These are phyloP conservation scores for Tricholoma hemisulphureum DNA, from an alignment of 768 basidiomycete species.

Conservation along the genomic window DNA sequence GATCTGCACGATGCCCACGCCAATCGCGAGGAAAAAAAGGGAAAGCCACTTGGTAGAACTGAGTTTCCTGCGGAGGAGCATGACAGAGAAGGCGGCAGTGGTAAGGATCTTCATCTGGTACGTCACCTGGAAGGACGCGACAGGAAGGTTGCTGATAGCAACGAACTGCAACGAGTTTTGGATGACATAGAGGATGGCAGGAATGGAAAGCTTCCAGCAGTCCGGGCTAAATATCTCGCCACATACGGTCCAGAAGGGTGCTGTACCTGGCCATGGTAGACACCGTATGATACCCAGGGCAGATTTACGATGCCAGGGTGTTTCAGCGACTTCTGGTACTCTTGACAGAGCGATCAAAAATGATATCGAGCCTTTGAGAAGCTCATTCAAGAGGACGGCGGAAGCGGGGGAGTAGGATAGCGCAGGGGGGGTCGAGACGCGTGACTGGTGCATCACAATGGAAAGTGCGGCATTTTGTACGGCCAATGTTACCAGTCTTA, in stretches of 20 bases:
- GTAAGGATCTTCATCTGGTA: constrained; percentile 99
- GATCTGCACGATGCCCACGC: constrained; percentile 94
- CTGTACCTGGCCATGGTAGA: constrained; percentile 44
- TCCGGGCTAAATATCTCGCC: constrained; percentile 83
- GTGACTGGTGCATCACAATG: constrained; percentile 99
- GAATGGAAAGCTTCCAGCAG: constrained; percentile 98
- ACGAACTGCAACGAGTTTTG: constrained; percentile 98
- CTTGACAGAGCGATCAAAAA: constrained; percentile 76
- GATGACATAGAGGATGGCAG: constrained; percentile 92
- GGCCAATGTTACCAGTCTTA: constrained; percentile 74
- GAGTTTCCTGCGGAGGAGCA: constrained; percentile 75
- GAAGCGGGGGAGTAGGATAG: constrained; percentile 90
- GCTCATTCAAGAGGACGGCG: constrained; percentile 91
- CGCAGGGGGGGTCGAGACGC: constrained; percentile 75
- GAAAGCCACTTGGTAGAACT: constrained; percentile 81
- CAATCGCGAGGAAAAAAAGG: constrained; percentile 83
- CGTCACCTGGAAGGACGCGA: constrained; percentile 96
- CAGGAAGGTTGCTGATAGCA: constrained; percentile 91
- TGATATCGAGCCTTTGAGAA: constrained; percentile 92
- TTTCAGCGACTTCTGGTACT: constrained; percentile 42
- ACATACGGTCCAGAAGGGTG: constrained; percentile 56
- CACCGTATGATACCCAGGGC: constrained; percentile 34
- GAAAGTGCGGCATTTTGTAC: constrained; percentile 95
- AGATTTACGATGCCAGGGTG: constrained; percentile 42
- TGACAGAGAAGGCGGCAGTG: constrained; percentile 89